phyloP scores from a whole-genome alignment of 2,329 filamentous ascomycete species.

The Lachnellula hyalina region DNA sequence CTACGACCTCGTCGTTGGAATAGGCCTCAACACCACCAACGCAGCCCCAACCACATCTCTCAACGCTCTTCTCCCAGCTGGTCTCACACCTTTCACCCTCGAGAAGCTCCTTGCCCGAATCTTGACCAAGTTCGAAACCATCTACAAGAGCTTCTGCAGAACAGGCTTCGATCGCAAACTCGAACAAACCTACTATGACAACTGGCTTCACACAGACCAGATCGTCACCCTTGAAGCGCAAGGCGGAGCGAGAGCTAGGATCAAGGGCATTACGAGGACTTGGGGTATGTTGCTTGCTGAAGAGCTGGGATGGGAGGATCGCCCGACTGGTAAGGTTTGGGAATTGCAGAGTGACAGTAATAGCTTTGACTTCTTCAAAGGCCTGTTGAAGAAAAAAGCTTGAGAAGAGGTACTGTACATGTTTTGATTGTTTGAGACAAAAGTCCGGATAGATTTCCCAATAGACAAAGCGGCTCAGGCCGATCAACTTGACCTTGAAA shows the following conservation, averaged over 20 bases:
- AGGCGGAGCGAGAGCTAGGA: slow-evolving; percentile 66
- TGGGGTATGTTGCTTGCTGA: slow-evolving; percentile 84
- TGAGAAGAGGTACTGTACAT: no score
- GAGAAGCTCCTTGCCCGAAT: slow-evolving; percentile 81
- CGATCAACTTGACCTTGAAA: no score
- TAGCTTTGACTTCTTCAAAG: slow-evolving; percentile 96
- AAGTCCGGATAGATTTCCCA: no score
- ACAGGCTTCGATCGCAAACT: slow-evolving; percentile 70
- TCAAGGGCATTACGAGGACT: slow-evolving; percentile 85
- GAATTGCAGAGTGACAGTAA: slow-evolving; percentile 93
- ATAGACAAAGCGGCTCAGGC: no score
- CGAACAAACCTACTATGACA: slow-evolving; percentile 69
- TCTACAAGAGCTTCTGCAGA: slow-evolving; percentile 70
- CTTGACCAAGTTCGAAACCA: slow-evolving; percentile 67
- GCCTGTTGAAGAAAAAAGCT: slow-evolving; percentile 70
- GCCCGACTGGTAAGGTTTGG: slow-evolving; percentile 71
- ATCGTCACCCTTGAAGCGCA: slow-evolving; percentile 72
- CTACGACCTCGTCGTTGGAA: slow-evolving; percentile 81
- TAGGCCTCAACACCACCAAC: slow-evolving; percentile 84
- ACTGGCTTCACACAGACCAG: slow-evolving; percentile 81
- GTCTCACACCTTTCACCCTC: slow-evolving; percentile 54
- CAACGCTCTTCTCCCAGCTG: slow-evolving; percentile 59
- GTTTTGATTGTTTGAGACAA: no score
- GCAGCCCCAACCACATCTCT: slow-evolving; percentile 81
- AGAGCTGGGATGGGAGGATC: slow-evolving; percentile 69